These are phyloP conservation scores for Aspergillus aculeatinus DNA, from an alignment of 2,329 filamentous ascomycete species.

Conservation along the genomic window DNA sequence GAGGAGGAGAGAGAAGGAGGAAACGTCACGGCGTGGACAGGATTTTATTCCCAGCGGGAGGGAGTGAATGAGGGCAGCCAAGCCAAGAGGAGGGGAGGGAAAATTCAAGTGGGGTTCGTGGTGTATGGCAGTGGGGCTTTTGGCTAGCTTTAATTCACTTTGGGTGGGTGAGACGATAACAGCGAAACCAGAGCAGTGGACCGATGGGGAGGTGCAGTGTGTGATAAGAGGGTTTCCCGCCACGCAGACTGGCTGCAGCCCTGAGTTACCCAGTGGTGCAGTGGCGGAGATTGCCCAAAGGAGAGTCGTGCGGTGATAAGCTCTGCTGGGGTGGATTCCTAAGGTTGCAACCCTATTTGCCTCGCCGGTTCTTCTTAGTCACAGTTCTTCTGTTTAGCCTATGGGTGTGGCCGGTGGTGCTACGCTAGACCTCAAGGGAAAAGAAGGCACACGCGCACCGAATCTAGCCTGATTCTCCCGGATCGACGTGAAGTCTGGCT, in stretches of 20 bases:
- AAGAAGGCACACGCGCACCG: neutral
- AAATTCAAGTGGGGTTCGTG: neutral
- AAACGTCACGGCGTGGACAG: neutral
- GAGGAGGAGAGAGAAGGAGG: neutral
- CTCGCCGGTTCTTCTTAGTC: slow-evolving; percentile 7
- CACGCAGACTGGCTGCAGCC: neutral
- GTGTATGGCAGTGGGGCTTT: neutral
- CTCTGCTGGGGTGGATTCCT: neutral
- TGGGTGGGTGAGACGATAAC: too few relatives aligned
- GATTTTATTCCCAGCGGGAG: slow-evolving; percentile 3
- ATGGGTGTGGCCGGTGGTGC: neutral
- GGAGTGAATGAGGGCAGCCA: neutral
- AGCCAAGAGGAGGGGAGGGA: neutral
- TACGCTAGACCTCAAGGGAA: neutral
- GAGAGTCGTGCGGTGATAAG: neutral
- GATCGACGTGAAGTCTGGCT: neutral
- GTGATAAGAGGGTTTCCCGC: neutral
- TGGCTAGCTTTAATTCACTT: neutral
- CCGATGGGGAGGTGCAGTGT: neutral
- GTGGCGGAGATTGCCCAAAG: neutral
- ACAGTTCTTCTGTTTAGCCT: neutral
- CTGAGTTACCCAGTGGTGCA: too few relatives aligned
- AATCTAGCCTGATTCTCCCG: neutral
- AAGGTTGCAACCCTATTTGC: slow-evolving; percentile 10
- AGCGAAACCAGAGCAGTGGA: neutral